phyloP scores from a whole-genome alignment of 73 alveolate species.

The Paramecium tetraurelia region DNA sequence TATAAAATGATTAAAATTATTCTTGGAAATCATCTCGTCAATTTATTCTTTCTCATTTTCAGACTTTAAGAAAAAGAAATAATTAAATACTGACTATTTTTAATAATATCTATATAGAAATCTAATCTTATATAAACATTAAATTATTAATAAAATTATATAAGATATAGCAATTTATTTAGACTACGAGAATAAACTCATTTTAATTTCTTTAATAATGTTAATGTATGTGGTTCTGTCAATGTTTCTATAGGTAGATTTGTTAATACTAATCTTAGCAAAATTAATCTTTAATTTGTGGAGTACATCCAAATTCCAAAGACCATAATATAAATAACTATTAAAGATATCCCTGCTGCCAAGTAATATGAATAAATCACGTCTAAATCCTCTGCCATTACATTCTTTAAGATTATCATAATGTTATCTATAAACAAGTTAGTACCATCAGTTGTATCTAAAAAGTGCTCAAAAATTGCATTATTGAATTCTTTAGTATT shows the following conservation, averaged over 20 bases:
- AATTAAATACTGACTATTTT: too few species aligned
- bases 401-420: background rate
- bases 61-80: too few species aligned
- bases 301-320: background rate
- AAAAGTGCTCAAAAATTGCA: background rate
- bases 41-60: too few species aligned
- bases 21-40: too few species aligned
- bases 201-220: background rate
- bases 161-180: background rate
- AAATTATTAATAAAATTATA: too few species aligned
- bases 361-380: background rate
- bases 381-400: background rate
- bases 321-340: background rate
- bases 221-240: conserved; percentile 20
- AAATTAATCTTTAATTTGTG: background rate
- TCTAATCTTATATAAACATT: too few species aligned
- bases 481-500: background rate
- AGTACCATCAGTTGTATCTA: conserved; percentile 18
- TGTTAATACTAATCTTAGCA: background rate
- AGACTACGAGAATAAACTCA: background rate
- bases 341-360: background rate
- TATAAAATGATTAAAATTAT: too few species aligned
- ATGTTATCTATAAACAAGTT: background rate
- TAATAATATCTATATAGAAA: too few species aligned
- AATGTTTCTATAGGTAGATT: background rate